Base-by-base conservation (phyloP, 1,284 basidiomycete species). In the Ceratobasidium papillatum region DNA sequence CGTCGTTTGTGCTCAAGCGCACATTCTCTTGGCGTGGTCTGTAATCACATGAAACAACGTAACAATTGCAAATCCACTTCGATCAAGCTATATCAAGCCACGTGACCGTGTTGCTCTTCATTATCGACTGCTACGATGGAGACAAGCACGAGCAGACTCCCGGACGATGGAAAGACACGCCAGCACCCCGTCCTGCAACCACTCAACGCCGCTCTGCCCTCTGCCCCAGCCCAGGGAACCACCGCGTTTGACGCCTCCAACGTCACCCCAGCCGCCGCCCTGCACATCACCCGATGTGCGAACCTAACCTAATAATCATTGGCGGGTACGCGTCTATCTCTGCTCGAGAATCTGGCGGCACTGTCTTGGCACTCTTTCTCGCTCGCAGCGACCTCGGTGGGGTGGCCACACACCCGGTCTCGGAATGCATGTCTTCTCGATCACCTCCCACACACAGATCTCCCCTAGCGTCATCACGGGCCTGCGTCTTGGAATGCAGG, bases 381-480 rank as follows among this genome's bases (percentile, higher is more conserved):
- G 45, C 58, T 72, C 56, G 69, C 58, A 11, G 49, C 32, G 58
- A 72, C 69, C 69, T 41, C 43, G 58, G 47, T 52, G 47, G 45
- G 22, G 27, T 61, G 22, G 58, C 58, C 69, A 72, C 52, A 72
- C 59, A 36, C 69, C n/a, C 45, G 11, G 69, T 72, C 69, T 62
- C 69, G 69, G 69, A 72, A 72, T 14, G 69, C 45, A 38, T 27
- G 58, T 45, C 56, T 51, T 30, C 58, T 72, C 47, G 69, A 19
- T 58, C 47, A 25, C 25, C 61, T 32, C 61, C 52, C n/a, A 54
- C 66, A 32, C 54, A 71, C 58, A 71, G 68, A 71, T 71, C 68
- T 59, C 68, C 68, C 54, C 68, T 38, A 71, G 68, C 68, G 54
- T 43, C 68, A 43, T 56, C 68, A 71, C 54, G 68, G 68, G 68